phyloP scores from a whole-genome alignment of 1,139 yeast genomes.

The Martiniozyma asiatica region DNA sequence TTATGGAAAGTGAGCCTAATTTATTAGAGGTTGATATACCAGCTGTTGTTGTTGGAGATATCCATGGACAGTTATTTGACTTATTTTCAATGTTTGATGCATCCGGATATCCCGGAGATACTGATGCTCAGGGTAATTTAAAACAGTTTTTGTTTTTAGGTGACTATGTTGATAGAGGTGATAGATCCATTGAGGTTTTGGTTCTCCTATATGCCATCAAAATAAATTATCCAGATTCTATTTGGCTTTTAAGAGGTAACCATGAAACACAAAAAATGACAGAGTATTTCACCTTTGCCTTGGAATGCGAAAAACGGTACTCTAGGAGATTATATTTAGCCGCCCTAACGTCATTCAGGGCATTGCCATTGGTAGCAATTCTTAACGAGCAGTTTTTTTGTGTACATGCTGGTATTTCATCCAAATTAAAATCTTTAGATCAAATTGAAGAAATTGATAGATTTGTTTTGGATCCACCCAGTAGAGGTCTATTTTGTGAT shows the following conservation, averaged over 20 bases:
- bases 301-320: slow-evolving; percentile 86
- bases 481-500: slow-evolving; percentile 89
- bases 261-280: slow-evolving; percentile 96
- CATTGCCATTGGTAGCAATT: slow-evolving; percentile 75
- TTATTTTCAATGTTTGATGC: slow-evolving; percentile 83
- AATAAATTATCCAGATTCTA: slow-evolving; percentile 54
- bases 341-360: slow-evolving; percentile 73
- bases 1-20: slow-evolving; percentile 67
- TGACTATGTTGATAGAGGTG: slow-evolving; percentile 94
- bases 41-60: slow-evolving; percentile 90
- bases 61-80: slow-evolving; percentile 93
- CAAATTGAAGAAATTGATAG: slow-evolving; percentile 67
- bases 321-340: slow-evolving; percentile 64
- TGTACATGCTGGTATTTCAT: slow-evolving; percentile 89
- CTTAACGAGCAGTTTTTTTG: slow-evolving; percentile 69
- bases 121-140: neutral
- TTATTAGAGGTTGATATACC: slow-evolving; percentile 79
- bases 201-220: slow-evolving; percentile 69
- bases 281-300: slow-evolving; percentile 88
- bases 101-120: slow-evolving; percentile 71
- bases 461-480: slow-evolving; percentile 68
- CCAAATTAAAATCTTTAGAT: slow-evolving; percentile 55
- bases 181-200: slow-evolving; percentile 95
- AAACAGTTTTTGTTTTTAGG: slow-evolving; percentile 85
- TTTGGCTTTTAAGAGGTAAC: slow-evolving; percentile 81